Conservation (phyloP, 2,329 filamentous ascomycete genomes). For the Didymella pomorum region DNA sequence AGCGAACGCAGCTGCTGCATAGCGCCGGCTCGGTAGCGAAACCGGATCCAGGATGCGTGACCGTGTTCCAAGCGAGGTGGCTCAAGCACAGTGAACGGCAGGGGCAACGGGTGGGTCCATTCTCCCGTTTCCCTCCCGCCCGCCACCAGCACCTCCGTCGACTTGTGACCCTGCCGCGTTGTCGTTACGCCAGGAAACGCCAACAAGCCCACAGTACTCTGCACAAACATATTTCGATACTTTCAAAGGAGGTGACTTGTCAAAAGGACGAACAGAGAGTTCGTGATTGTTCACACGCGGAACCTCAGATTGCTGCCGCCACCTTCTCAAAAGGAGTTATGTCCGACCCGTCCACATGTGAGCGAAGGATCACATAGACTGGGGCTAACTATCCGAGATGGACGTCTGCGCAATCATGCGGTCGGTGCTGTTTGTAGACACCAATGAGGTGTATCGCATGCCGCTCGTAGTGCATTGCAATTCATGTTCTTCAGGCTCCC, state of each 20-base stretch:
- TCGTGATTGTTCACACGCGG: not conserved
- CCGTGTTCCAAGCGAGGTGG: not conserved
- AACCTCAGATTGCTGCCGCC: not conserved
- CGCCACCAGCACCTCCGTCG: not conserved
- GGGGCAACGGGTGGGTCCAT: not conserved
- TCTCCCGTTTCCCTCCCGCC: not conserved
- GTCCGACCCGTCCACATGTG: not conserved
- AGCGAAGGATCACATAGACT: not conserved
- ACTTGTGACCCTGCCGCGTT: not conserved
- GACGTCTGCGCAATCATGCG: not conserved
- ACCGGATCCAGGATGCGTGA: not conserved
- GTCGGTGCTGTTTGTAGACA: not conserved
- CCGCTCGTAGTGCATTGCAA: not conserved
- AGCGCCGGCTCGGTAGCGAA: not conserved
- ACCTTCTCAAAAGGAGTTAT: not conserved
- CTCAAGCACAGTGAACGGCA: not conserved
- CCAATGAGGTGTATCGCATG: not conserved
- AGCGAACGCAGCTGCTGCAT: not conserved
- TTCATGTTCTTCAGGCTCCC: not conserved
- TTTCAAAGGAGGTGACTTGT: not conserved
- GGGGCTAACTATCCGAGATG: not conserved
- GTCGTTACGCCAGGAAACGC: not conserved
- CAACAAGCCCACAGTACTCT: not conserved
- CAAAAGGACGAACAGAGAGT: not conserved
- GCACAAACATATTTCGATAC: not conserved